Conservation (phyloP, 169 alveolate genomes). For the Plasmodium knowlesi region DNA sequence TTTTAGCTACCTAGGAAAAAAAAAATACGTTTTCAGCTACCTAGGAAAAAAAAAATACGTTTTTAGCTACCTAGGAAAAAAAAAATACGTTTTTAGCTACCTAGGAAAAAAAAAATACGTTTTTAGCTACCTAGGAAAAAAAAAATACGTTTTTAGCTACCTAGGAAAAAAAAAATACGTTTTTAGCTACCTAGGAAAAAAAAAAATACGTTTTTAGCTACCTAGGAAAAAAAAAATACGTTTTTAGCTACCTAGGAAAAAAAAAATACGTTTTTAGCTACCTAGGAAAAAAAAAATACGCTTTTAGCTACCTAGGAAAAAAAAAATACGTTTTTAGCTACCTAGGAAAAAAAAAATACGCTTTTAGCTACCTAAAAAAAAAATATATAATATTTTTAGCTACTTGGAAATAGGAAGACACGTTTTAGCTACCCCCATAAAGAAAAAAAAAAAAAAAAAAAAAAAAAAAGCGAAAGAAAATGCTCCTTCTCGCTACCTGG, state of each 20-base stretch:
- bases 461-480: not conserved
- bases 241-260: not conserved
- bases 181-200: not conserved
- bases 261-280: conserved; percentile 7
- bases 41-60: not conserved
- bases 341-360: not conserved
- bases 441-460: not conserved
- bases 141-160: not conserved
- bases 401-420: not conserved
- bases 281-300: not conserved
- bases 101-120: not conserved
- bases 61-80: conserved; percentile 13
- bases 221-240: not conserved
- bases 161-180: too few species aligned
- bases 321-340: not conserved
- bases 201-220: not conserved
- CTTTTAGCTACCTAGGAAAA: not conserved
- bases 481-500: not conserved
- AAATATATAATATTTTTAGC: not conserved
- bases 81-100: too few species aligned
- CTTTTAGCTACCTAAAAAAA: not conserved
- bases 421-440: conserved; percentile 6
- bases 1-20: not conserved
- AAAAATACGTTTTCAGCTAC: not conserved
- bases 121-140: conserved; percentile 7